phyloP scores from a whole-genome alignment of 2,329 filamentous ascomycete genomes.

The Neonectria sp. region DNA sequence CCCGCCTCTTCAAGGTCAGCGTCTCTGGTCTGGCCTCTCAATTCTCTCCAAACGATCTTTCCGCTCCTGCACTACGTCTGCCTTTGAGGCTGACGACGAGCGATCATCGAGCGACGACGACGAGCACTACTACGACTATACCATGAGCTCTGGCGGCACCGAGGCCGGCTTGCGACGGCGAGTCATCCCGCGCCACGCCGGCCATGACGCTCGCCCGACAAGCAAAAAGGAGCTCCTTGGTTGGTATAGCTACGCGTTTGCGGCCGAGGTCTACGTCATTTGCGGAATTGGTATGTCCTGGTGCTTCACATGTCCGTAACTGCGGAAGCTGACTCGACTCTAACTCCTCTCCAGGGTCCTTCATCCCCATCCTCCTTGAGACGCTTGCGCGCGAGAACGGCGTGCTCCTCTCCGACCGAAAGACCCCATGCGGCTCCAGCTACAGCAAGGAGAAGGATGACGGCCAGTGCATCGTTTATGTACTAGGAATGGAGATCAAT shows the following conservation, averaged over 20 bases:
- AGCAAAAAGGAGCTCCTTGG: conserved; percentile 89
- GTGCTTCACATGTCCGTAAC: conserved; percentile 5
- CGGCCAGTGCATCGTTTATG: conserved; percentile 84
- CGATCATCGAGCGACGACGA: conserved; percentile 63
- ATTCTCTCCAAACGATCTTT: conserved; percentile 69
- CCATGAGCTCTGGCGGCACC: conserved; percentile 56
- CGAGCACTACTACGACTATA: conserved; percentile 38
- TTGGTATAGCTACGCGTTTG: conserved; percentile 98
- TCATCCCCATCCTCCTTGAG: conserved; percentile 96
- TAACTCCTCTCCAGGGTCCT: conserved; percentile 74
- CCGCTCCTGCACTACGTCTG: conserved; percentile 70
- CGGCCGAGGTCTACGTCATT: conserved; percentile 95
- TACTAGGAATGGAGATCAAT: conserved; percentile 90
- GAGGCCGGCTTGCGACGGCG: conserved; percentile 55
- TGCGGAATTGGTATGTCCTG: conserved; percentile 77
- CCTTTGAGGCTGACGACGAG: conserved; percentile 80
- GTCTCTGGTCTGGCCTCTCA: conserved; percentile 66
- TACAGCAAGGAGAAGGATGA: conserved; percentile 67
- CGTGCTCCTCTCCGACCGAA: conserved; percentile 84
- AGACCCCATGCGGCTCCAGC: conserved; percentile 79
- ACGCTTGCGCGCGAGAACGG: conserved; percentile 94
- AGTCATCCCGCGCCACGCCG: conserved; percentile 73
- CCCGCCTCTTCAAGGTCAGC: conserved; percentile 57
- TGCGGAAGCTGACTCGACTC: conserved; percentile 21
- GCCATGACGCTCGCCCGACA: conserved; percentile 91